These are phyloP conservation scores for Anisodus tanguticus DNA, from an alignment of 257 asterid genomes.

Conservation along the genomic window DNA sequence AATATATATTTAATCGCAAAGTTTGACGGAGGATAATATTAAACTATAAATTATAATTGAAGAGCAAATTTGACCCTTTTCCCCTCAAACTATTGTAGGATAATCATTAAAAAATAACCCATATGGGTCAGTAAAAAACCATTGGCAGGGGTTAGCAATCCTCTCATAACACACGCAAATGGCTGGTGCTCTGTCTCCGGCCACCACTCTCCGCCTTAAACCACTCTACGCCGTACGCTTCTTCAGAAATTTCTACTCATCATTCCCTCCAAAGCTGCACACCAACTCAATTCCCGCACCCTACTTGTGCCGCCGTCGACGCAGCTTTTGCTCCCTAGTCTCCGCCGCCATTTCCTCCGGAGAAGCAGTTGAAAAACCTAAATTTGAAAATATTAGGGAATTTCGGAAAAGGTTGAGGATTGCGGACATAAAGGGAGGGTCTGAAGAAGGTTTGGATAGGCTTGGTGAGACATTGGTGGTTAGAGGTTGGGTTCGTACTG, in stretches of 20 bases:
- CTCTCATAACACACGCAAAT: conserved; percentile 4
- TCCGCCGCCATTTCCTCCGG: conserved; percentile 65
- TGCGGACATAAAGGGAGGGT: conserved; percentile 80
- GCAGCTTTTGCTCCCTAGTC: conserved; percentile 57
- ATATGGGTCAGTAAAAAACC: conserved; percentile 12
- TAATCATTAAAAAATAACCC: no score
- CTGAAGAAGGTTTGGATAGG: conserved; percentile 69
- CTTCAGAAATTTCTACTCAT: conserved; percentile 34
- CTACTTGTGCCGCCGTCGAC: conserved; percentile 33
- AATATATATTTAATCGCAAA: no score
- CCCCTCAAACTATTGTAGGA: no score
- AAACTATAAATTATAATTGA: no score
- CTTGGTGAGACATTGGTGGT: conserved; percentile 75
- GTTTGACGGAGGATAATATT: no score
- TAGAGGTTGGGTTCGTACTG: conserved; percentile 93
- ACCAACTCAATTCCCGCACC: conserved; percentile 33
- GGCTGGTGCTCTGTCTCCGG: conserved; percentile 74
- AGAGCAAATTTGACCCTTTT: no score
- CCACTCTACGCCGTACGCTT: conserved; percentile 54
- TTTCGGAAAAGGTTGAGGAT: conserved; percentile 70
- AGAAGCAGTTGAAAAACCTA: conserved; percentile 46
- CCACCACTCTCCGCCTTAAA: conserved; percentile 65
- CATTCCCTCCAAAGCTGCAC: conserved; percentile 38
- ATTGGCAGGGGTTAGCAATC: background rate
- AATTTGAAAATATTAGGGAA: conserved; percentile 60